Conservation (phyloP, 257 asterid species). For the Salvia splendens region DNA sequence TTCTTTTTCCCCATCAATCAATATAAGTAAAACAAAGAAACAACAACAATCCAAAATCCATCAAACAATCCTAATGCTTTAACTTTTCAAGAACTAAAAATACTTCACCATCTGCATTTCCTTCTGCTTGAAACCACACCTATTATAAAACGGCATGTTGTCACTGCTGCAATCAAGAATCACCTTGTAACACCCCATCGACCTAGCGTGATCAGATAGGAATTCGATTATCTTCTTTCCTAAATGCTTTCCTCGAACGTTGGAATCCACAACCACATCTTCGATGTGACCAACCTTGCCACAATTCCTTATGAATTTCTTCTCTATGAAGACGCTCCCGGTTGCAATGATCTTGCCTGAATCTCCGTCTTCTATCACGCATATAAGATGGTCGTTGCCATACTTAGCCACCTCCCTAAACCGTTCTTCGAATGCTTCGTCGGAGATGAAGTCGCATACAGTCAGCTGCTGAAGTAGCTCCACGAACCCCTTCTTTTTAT, state of each 20-base stretch:
- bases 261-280: constrained; percentile 87
- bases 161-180: constrained; percentile 76
- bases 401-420: constrained; percentile 51
- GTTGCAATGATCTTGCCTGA: constrained; percentile 68
- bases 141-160: constrained; percentile 69
- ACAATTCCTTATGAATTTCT: constrained; percentile 71
- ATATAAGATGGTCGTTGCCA: constrained; percentile 67
- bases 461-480: constrained; percentile 74
- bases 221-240: constrained; percentile 72
- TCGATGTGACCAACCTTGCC: constrained; percentile 86
- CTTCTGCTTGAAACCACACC: constrained; percentile 79
- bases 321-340: constrained; percentile 73
- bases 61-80: no score
- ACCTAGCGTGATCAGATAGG: constrained; percentile 64
- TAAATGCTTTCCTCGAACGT: constrained; percentile 63
- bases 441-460: constrained; percentile 56
- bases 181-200: constrained; percentile 80
- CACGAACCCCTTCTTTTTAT: constrained; percentile 65
- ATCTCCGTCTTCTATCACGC: constrained; percentile 62
- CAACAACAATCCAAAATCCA: neutral
- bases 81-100: constrained; percentile 29
- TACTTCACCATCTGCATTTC: constrained; percentile 80
- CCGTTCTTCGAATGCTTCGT: constrained; percentile 53
- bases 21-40: neutral
- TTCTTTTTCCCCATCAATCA: neutral